Evolutionary conservation across 805 yeast genomes (phyloP), one percentile per base, ranked within the genome.

Genomic region (Wickerhamomyces ciferrii): DNA sequence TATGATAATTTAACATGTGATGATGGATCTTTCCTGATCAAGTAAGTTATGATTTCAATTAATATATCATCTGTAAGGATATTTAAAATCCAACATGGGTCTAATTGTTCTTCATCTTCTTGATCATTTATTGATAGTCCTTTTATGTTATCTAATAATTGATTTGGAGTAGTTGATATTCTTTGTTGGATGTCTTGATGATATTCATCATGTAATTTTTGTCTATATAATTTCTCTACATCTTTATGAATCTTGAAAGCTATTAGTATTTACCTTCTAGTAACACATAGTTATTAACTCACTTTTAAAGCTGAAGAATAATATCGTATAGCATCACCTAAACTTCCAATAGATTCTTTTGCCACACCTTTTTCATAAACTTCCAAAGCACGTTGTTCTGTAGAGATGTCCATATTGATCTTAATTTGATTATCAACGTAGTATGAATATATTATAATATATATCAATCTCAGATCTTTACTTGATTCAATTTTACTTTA

Each of bases 271-370:
- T n/a, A n/a, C n/a, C n/a, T n/a, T n/a, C n/a, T n/a, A n/a, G n/a
- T n/a, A n/a, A n/a, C n/a, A n/a, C n/a, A n/a, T n/a, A n/a, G n/a
- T n/a, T n/a, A n/a, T n/a, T n/a, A 3, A 48, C 75, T 67, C 46
- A 81, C 62, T 54, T 75, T 80, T 61, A 82, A 76, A 2, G 97
- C 96, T 51, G 74, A 72, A 50, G 95, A 70, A 63, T 90, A 90
- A 52, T 67, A 75, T 42, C 70, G 76, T 24, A 87, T 80, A 1
- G 96, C 96, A 56, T 89, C 96, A n/a, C 87, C 75, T 79, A 89
- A 74, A 50, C 79, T 70, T 0, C 96, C 96, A 43, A 71, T 76
- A 31, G 75, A 68, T 63, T 90, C 97, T 57, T 83, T 83, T 42
- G 74, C 78, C 0, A 83, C 78, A 3, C 89, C 97, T 43, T 71